Evolutionary conservation across 129 eudicot genomes (phyloP), one percentile per base, ranked within the genome.

Genomic region (Flaveria bidentis): DNA sequence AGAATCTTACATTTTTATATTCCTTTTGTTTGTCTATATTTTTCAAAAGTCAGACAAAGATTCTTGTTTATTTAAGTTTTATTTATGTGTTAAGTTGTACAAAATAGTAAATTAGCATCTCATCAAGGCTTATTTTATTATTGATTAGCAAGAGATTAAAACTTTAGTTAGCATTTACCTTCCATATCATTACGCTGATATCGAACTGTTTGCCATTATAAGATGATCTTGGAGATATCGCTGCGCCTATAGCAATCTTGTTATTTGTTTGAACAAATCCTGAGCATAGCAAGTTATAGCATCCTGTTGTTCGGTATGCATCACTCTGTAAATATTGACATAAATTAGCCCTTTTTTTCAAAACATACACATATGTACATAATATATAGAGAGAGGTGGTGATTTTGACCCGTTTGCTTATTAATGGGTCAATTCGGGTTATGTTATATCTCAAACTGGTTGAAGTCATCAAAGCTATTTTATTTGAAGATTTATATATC

Each of bases 281-380:
- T 13, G 99, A 94, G 78, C 99, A 94, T 58, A 94, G 83, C 78
- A 94, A 79, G 76, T 94, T 91, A 85, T 94, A 94, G 84, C 99
- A 94, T 72, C 99, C 99, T 1, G 99, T 94, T 41, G 97, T 80
- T 85, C 83, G 96, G 85, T 94, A 94, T 82, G 97, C 99, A 75
- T 94, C 99, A 18, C 92, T 88, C 99, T 94, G 85, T 62, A 65
- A 20, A 6, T 68, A 49, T 49, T 16, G 26, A 67, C 81, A 75
- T 41, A 30, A 17, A 58, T 52, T 82, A 80, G 72, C 47, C 64
- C n/a, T 41, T 16, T 26, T 9, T 42, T 62, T 61, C 30, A 26
- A 22, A 3, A 23, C 1, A 25, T 16, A 16, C n/a, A 52, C 17
- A 9, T 18, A 12, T 46, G 10, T 58, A 2, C 25, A 5, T 23